These are phyloP conservation scores for Trichocomaceae sp. DNA, from an alignment of 2,329 filamentous ascomycete genomes.

Conservation along the genomic window DNA sequence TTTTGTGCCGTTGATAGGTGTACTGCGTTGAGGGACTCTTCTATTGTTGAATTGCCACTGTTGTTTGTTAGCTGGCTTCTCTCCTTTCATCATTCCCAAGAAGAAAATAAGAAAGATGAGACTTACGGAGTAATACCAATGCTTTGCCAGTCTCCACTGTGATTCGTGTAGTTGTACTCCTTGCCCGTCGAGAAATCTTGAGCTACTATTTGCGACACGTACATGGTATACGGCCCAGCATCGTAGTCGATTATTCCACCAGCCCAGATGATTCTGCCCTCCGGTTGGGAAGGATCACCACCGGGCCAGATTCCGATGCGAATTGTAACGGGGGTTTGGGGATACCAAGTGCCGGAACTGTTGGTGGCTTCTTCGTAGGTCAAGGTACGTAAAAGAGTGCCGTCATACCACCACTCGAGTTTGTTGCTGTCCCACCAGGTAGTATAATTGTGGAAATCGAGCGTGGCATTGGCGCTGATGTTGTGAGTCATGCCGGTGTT, in stretches of 20 bases:
- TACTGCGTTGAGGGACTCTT: constrained; percentile 28
- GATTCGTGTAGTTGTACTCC: constrained; percentile 61
- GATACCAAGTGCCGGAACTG: constrained; percentile 53
- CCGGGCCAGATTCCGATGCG: constrained; percentile 65
- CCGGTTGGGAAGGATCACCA: constrained; percentile 39
- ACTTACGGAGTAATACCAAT: constrained; percentile 50
- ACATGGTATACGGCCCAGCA: constrained; percentile 66
- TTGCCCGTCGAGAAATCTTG: constrained; percentile 55
- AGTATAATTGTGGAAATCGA: constrained; percentile 42
- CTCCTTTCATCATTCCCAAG: not conserved
- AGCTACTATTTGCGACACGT: constrained; percentile 56
- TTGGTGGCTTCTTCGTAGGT: constrained; percentile 51
- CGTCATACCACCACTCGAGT: constrained; percentile 62
- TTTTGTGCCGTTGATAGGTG: constrained; percentile 32
- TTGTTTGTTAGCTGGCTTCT: not conserved
- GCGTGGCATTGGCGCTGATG: constrained; percentile 50
- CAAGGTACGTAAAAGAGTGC: constrained; percentile 54
- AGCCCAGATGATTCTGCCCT: constrained; percentile 59
- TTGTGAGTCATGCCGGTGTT: constrained; percentile 74
- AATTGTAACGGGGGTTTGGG: constrained; percentile 67
- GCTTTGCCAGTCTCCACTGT: constrained; percentile 57
- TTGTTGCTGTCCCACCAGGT: constrained; percentile 61
- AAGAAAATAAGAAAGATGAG: not conserved
- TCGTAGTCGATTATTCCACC: constrained; percentile 62
- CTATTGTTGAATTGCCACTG: constrained; percentile 59